Evolutionary conservation across 805 yeast species (phyloP).

Genomic region (Wickerhamomyces kurtzmanii): DNA sequence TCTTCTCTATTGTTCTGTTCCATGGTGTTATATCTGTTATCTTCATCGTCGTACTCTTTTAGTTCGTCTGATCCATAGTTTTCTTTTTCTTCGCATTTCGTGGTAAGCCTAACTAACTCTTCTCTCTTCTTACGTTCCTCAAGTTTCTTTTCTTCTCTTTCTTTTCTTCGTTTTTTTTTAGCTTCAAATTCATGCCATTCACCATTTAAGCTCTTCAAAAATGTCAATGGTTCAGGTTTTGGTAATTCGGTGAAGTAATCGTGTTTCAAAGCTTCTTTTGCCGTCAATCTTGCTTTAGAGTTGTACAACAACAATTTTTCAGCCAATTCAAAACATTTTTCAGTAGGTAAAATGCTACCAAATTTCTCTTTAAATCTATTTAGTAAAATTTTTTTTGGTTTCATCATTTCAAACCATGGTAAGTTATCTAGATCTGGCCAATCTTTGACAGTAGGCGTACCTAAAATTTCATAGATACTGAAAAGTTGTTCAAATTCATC

Average conservation of each 20-base stretch:
- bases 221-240: constrained; percentile 42
- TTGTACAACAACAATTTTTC: constrained; percentile 50
- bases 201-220: constrained; percentile 49
- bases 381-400: constrained; percentile 34
- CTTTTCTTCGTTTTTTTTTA: constrained; percentile 44
- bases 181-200: constrained; percentile 99
- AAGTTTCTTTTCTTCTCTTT: constrained; percentile 13
- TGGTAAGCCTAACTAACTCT: neutral
- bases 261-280: constrained; percentile 60
- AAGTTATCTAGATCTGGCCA: constrained; percentile 77
- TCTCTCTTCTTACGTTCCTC: constrained; percentile 10
- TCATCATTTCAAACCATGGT: constrained; percentile 89
- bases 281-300: constrained; percentile 59
- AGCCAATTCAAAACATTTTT: constrained; percentile 57
- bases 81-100: neutral
- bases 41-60: no score
- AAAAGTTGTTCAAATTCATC: constrained; percentile 82
- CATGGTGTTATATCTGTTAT: no score
- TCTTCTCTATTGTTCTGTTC: no score
- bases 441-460: constrained; percentile 60
- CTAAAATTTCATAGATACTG: constrained; percentile 75
- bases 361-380: constrained; percentile 31
- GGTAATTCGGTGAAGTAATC: constrained; percentile 69
- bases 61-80: no score
- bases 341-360: constrained; percentile 31